Conservation (phyloP, 2,329 filamentous ascomycete genomes). For the Xylariales sp. region DNA sequence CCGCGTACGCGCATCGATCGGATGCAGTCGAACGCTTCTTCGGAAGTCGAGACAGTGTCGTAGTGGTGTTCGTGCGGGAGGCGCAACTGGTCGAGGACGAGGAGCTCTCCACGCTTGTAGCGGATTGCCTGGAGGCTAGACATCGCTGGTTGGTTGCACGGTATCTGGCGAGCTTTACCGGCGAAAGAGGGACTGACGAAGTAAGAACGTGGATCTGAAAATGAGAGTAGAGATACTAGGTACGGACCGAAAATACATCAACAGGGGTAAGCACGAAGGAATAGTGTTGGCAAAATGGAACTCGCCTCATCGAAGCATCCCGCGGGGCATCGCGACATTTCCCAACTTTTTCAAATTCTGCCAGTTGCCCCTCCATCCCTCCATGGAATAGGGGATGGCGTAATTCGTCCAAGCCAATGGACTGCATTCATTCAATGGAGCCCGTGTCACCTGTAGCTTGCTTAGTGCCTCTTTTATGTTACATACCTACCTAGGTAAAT, state of each 20-base stretch:
- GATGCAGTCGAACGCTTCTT: slow-evolving; percentile 79
- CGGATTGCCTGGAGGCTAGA: slow-evolving; percentile 71
- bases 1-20: slow-evolving; percentile 74
- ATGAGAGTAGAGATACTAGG: too few relatives aligned
- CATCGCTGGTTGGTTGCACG: too few relatives aligned
- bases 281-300: too few relatives aligned
- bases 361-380: background rate
- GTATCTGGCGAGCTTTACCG: too few relatives aligned
- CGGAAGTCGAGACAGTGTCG: slow-evolving; percentile 63
- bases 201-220: too few relatives aligned
- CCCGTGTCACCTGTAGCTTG: too few relatives aligned
- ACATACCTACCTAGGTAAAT: too few relatives aligned
- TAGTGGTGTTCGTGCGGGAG: slow-evolving; percentile 78
- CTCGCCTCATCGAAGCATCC: too few relatives aligned
- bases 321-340: background rate
- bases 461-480: too few relatives aligned
- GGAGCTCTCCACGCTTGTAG: slow-evolving; percentile 65
- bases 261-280: too few relatives aligned
- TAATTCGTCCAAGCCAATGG: background rate
- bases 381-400: background rate
- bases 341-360: background rate
- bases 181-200: too few relatives aligned
- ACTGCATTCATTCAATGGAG: background rate
- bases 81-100: slow-evolving; percentile 79
- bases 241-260: too few relatives aligned